Percentiles rank a stretch among this genome's conserved stretches.
Evolutionary conservation across 1,139 yeast species (phyloP).

Genomic region (Hyphopichia pseudoburtonii): DNA sequence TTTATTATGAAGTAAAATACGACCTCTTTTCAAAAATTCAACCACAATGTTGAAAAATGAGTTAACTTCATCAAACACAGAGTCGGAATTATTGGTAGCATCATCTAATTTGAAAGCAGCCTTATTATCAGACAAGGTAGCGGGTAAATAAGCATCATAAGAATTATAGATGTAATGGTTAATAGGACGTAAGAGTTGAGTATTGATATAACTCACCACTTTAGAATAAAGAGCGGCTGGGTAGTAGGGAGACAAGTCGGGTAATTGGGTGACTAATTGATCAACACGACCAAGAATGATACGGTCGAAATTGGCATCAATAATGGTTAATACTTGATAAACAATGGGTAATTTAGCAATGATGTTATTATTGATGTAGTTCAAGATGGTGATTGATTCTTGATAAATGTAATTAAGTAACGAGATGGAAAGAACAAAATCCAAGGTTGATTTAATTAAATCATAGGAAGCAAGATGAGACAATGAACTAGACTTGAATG

Average conservation of each 20-base stretch:
- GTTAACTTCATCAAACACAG: slow-evolving; percentile 16
- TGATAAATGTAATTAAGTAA: slow-evolving; percentile 23
- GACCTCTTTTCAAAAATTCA: slow-evolving; percentile 28
- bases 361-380: slow-evolving; percentile 22
- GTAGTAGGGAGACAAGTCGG: slow-evolving; percentile 12
- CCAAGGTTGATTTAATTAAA: slow-evolving; percentile 21
- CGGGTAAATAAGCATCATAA: slow-evolving; percentile 35
- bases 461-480: slow-evolving; percentile 36
- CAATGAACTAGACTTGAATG: slow-evolving; percentile 34
- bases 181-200: slow-evolving; percentile 28
- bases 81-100: slow-evolving; percentile 12
- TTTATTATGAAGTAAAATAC: slow-evolving; percentile 24
- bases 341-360: slow-evolving; percentile 23
- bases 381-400: slow-evolving; percentile 17
- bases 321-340: slow-evolving; percentile 21
- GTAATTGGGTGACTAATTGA: slow-evolving; percentile 6
- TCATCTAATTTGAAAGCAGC: slow-evolving; percentile 22
- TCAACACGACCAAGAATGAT: slow-evolving; percentile 25
- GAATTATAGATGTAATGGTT: slow-evolving; percentile 28
- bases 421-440: slow-evolving; percentile 27
- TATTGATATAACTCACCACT: slow-evolving; percentile 19
- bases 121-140: slow-evolving; percentile 19
- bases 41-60: slow-evolving; percentile 33
- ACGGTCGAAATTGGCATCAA: slow-evolving; percentile 29
- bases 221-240: slow-evolving; percentile 15